phyloP scores from a whole-genome alignment of 768 basidiomycete genomes.

The Suillus paluster region DNA sequence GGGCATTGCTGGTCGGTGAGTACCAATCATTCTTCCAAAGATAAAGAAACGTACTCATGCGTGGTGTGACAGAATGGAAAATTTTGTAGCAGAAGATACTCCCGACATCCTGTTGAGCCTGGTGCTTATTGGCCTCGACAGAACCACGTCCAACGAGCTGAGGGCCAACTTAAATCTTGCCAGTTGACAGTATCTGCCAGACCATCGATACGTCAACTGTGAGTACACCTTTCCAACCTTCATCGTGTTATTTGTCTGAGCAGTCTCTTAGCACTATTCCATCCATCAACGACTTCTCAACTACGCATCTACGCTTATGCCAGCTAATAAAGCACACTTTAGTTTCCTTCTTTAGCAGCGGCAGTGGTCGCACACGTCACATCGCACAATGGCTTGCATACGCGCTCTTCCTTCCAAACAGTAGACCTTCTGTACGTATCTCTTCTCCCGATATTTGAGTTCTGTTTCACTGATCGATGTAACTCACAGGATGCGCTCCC shows the following conservation, averaged over 20 bases:
- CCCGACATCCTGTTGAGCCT: constrained; percentile 54
- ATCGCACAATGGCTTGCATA: constrained; percentile 66
- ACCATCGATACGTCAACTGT: constrained; percentile 39
- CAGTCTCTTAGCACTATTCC: constrained; percentile 46
- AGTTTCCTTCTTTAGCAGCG: constrained; percentile 55
- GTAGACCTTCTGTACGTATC: constrained; percentile 17
- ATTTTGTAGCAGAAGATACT: constrained; percentile 44
- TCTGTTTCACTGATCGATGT: not conserved
- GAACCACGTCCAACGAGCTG: constrained; percentile 47
- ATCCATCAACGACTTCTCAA: constrained; percentile 50
- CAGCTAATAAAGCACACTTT: constrained; percentile 54
- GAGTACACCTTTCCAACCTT: constrained; percentile 11
- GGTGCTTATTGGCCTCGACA: constrained; percentile 61
- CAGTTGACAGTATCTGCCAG: constrained; percentile 51
- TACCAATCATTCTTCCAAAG: constrained; percentile 9
- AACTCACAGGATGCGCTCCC: constrained; percentile 49
- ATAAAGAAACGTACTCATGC: constrained; percentile 7
- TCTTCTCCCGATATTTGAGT: constrained; percentile 2
- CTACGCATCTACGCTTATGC: constrained; percentile 44
- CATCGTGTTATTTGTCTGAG: not conserved
- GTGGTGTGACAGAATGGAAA: constrained; percentile 36
- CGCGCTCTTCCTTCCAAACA: constrained; percentile 23
- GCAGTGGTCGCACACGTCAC: constrained; percentile 52
- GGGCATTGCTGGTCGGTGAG: constrained; percentile 51
- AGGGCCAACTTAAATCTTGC: constrained; percentile 49